phyloP scores from a whole-genome alignment of 768 basidiomycete species.

The Filobasidium floriforme region DNA sequence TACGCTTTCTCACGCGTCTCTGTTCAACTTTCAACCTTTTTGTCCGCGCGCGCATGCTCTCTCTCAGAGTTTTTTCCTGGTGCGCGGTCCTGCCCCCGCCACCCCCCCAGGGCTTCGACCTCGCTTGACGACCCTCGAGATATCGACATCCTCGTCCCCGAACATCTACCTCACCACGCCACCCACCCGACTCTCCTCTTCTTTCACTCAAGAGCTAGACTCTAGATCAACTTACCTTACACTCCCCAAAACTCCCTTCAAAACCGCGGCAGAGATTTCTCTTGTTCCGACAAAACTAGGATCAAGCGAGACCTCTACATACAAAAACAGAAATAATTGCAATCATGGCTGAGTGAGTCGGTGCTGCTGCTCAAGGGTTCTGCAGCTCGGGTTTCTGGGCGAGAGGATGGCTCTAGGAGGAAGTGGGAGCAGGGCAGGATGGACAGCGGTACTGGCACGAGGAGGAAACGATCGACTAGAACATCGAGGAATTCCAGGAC shows the following conservation, averaged over 20 bases:
- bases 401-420: background rate
- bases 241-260: constrained; percentile 20
- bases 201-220: constrained; percentile 25
- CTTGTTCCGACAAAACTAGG: constrained; percentile 37
- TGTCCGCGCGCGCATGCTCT: no score
- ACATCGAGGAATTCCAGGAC: background rate
- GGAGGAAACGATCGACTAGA: background rate
- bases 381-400: no score
- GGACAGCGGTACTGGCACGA: background rate
- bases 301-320: constrained; percentile 15
- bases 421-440: background rate
- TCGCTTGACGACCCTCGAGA: background rate
- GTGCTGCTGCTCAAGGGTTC: background rate
- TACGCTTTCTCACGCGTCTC: no score
- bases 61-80: no score
- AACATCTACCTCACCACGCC: background rate
- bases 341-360: constrained; percentile 44
- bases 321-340: constrained; percentile 24
- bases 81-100: background rate
- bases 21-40: no score
- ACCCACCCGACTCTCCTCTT: constrained; percentile 9
- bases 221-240: constrained; percentile 22
- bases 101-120: background rate
- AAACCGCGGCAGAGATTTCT: constrained; percentile 20
- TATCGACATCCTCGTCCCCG: background rate